These are phyloP conservation scores for Ophiostoma piceae DNA, from an alignment of 2,329 filamentous ascomycete species.

Conservation along the genomic window DNA sequence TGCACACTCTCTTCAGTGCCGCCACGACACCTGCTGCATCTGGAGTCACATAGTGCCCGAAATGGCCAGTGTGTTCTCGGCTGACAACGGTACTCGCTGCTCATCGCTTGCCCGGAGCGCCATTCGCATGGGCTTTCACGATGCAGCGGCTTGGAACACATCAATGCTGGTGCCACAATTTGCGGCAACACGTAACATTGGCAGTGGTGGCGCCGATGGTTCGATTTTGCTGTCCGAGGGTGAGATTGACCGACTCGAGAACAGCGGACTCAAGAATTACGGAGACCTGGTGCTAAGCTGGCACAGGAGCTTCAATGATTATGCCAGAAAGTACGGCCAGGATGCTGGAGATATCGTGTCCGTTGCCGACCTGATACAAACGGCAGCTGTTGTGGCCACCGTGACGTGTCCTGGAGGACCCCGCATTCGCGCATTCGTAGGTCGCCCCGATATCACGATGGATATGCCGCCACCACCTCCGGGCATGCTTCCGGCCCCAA, in stretches of 20 bases:
- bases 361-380: conserved; percentile 51
- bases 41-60: conserved; percentile 39
- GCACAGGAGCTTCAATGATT: conserved; percentile 36
- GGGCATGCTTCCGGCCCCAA: conserved; percentile 42
- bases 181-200: background rate
- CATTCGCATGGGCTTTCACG: conserved; percentile 45
- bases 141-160: conserved; percentile 41
- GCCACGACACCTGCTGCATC: conserved; percentile 34
- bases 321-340: background rate
- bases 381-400: conserved; percentile 44
- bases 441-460: conserved; percentile 41
- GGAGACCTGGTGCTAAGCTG: conserved; percentile 37
- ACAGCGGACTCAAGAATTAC: conserved; percentile 44
- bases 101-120: conserved; percentile 38
- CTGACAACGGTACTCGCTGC: conserved; percentile 24
- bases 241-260: conserved; percentile 39
- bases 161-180: conserved; percentile 9
- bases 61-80: conserved; percentile 35
- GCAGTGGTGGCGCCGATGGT: conserved; percentile 40
- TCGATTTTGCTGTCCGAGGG: conserved; percentile 39
- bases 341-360: conserved; percentile 32
- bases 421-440: conserved; percentile 45
- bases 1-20: conserved; percentile 30
- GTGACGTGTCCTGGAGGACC: conserved; percentile 50
- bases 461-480: conserved; percentile 36